A percentile compares a stretch with the other conserved stretches of the same genome.
phyloP scores from a whole-genome alignment of 371 early-diverging fungal genomes.

The Funneliformis caledonium region DNA sequence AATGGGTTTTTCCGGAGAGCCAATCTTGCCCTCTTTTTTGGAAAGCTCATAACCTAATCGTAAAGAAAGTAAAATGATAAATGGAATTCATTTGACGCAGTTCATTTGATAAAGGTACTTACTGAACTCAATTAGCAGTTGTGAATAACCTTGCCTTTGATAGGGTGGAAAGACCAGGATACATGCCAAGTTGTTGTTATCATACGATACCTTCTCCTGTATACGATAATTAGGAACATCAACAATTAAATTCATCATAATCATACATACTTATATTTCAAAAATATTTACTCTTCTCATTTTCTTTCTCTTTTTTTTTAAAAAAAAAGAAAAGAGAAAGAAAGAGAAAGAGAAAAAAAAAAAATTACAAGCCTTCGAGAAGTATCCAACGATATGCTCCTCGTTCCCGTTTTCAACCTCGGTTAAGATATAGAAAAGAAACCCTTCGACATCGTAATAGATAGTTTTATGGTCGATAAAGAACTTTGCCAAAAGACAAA shows the following conservation, averaged over 20 bases:
- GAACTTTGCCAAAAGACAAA: conserved; percentile 97
- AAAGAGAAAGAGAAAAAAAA: neutral
- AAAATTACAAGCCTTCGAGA: conserved; percentile 79
- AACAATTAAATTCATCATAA: neutral
- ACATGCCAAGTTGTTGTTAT: conserved; percentile 98
- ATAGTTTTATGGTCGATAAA: conserved; percentile 99
- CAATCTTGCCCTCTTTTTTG: conserved; percentile 83
- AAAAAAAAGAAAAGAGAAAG: neutral
- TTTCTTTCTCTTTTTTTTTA: neutral
- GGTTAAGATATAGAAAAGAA: conserved; percentile 97
- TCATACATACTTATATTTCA: neutral
- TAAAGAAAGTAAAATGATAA: neutral
- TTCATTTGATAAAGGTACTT: neutral
- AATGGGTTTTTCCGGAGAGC: conserved; percentile 98
- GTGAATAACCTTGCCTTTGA: conserved; percentile 98
- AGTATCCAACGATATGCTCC: conserved; percentile 97
- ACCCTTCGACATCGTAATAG: conserved; percentile 99
- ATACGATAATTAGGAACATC: neutral
- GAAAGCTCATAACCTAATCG: conserved; percentile 74
- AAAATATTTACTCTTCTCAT: neutral
- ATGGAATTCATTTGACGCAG: neutral
- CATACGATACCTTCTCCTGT: conserved; percentile 89
- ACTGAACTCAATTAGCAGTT: conserved; percentile 95
- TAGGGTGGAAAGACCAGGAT: conserved; percentile 95
- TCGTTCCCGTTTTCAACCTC: conserved; percentile 71